Evolutionary conservation across 78 protist genomes (phyloP).

Genomic region (Emiliania huxleyi): DNA sequence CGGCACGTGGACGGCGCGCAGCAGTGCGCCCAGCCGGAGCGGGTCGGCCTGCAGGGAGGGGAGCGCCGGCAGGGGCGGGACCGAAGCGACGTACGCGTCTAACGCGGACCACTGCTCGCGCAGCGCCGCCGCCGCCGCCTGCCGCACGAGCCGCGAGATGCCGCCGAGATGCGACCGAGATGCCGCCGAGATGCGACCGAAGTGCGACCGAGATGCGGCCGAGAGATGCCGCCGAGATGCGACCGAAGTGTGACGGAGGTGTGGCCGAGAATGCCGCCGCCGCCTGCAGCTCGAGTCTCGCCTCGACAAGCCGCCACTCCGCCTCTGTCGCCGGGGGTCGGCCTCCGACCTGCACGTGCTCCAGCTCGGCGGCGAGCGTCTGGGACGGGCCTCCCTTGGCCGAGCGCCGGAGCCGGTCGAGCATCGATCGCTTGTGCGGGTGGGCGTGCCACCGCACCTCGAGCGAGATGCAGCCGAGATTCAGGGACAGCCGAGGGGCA

Average conservation of each 20-base stretch:
- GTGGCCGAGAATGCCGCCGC: too few species aligned
- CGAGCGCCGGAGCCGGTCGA: background rate
- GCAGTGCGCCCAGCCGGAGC: background rate
- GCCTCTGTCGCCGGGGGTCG: background rate
- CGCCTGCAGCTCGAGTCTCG: background rate
- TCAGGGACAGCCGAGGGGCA: too few species aligned
- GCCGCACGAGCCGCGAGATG: background rate
- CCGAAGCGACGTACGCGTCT: background rate
- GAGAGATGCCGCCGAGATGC: too few species aligned
- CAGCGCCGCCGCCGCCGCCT: background rate
- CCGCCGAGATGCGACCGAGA: too few species aligned
- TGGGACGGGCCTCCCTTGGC: background rate
- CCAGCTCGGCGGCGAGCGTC: background rate
- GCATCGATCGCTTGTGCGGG: background rate
- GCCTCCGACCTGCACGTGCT: background rate
- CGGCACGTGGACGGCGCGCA: background rate
- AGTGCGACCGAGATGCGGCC: too few species aligned
- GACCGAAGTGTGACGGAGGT: too few species aligned
- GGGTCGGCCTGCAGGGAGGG: background rate
- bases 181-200: too few species aligned
- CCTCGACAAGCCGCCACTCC: background rate
- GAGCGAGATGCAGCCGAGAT: too few species aligned
- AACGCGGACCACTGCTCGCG: background rate
- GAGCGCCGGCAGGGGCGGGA: background rate
- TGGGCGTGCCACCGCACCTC: constrained; percentile 22